These are phyloP conservation scores for Trichosporon faecale DNA, from an alignment of 1,284 basidiomycete genomes.

Conservation along the genomic window DNA sequence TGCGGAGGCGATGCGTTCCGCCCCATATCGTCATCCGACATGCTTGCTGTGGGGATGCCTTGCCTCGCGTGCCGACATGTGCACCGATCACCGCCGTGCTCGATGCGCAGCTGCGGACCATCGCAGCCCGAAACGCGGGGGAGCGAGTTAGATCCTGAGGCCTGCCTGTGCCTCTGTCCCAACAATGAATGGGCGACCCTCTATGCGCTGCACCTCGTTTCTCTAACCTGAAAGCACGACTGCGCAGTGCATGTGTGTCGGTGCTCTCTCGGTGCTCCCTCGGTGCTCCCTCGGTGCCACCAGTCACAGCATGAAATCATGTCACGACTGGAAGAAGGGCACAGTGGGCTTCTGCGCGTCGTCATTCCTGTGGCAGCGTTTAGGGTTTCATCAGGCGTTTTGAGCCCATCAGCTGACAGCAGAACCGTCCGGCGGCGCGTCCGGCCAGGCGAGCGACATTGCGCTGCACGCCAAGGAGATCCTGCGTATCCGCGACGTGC, in stretches of 20 bases:
- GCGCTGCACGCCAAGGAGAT: slow-evolving; percentile 93
- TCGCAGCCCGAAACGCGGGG: background rate
- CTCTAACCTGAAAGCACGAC: background rate
- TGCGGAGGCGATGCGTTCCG: background rate
- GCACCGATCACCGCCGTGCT: background rate
- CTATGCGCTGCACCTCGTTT: background rate
- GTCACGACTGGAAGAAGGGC: no score
- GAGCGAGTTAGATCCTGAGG: background rate
- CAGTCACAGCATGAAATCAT: no score
- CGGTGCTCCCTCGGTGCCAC: no score
- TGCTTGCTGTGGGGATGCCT: background rate
- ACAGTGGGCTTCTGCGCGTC: background rate
- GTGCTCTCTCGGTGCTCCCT: background rate
- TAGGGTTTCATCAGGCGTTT: background rate
- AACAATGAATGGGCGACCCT: background rate
- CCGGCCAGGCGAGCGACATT: slow-evolving; percentile 88
- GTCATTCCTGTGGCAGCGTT: background rate
- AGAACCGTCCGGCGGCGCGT: slow-evolving; percentile 93
- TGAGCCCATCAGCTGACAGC: slow-evolving; percentile 5
- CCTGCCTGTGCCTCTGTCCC: background rate
- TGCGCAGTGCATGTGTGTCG: background rate
- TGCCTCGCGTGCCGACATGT: background rate
- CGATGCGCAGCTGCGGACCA: background rate
- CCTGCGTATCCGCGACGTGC: slow-evolving; percentile 71
- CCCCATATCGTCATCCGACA: background rate